Conservation (phyloP, 768 basidiomycete species). For the Suillus discolor region DNA sequence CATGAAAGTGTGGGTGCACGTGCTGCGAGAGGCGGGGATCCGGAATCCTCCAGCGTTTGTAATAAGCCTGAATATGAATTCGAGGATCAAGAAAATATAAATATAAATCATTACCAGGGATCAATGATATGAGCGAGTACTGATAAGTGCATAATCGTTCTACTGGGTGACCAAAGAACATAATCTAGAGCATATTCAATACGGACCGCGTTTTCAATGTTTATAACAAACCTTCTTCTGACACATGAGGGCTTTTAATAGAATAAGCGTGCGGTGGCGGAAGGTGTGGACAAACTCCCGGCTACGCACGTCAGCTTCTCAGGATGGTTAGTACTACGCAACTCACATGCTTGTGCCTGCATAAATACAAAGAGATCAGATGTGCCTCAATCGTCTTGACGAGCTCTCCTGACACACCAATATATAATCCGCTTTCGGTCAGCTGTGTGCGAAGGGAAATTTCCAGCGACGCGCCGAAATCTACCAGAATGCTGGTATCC, state of each 20-base stretch:
- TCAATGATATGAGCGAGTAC: slow-evolving; percentile 91
- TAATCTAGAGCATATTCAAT: slow-evolving; percentile 57
- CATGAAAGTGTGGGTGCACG: slow-evolving; percentile 64
- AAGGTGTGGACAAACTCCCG: slow-evolving; percentile 94
- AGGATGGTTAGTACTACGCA: slow-evolving; percentile 29
- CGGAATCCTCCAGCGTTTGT: slow-evolving; percentile 88
- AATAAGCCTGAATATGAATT: slow-evolving; percentile 63
- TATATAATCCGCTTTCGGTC: slow-evolving; percentile 93
- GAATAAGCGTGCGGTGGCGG: slow-evolving; percentile 86
- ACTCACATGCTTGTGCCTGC: slow-evolving; percentile 71
- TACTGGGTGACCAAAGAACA: slow-evolving; percentile 97
- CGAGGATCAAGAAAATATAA: not conserved
- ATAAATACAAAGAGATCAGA: slow-evolving; percentile 15
- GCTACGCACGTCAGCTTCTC: slow-evolving; percentile 29
- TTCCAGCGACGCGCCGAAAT: slow-evolving; percentile 82
- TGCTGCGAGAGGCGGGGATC: slow-evolving; percentile 74
- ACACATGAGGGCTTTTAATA: slow-evolving; percentile 93
- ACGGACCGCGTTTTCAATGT: slow-evolving; percentile 6
- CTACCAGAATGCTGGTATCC: slow-evolving; percentile 85
- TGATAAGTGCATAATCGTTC: slow-evolving; percentile 97
- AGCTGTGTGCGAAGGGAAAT: slow-evolving; percentile 72
- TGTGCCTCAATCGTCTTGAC: not conserved
- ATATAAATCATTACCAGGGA: slow-evolving; percentile 65
- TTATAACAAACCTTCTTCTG: slow-evolving; percentile 75
- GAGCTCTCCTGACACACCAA: slow-evolving; percentile 61